Base-by-base conservation (phyloP, 23 red algal genomes). In the Agarophyton chilense region DNA sequence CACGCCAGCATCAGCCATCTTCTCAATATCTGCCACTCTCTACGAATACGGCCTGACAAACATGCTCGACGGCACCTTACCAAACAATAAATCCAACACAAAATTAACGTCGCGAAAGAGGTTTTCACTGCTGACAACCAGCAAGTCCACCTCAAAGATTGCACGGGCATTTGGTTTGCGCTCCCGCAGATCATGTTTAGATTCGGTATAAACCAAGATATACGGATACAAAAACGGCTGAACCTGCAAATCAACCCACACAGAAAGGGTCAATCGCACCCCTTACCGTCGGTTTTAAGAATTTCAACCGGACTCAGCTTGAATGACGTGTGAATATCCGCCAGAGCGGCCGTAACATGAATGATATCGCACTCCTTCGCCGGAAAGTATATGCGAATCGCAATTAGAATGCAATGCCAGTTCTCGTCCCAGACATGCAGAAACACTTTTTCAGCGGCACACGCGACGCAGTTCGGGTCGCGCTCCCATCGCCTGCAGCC, bases 31-130 rank as follows among this genome's bases (percentile, higher is more conserved):
- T 12, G 76, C 82, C 49, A 29, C 34, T 7, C 81, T 80, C 83
- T 97, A 89, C 58, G 95, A 89, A 45, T 97, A 97, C 34, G 95
- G 95, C n/a, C 95, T 89, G 38, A 97, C 89, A 51, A 89, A 97
- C 61, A 97, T 78, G 74, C 70, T 82, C 34, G 79, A 71, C 19
- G 88, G 89, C 25, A 93, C 79, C 31, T 38, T 28, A 52, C 93
- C 90, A 60, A 97, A 97, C 42, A 77, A 72, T 31, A 97, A 47
- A 42, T 65, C 81, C 32, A 57, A 84, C 57, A 97, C 95, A 97
- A 97, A 97, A 72, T 97, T 97, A 21, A 92, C 89, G 67, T 97
- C 95, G 16, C 40, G 39, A 28, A 86, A 68, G 22, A 72, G 21
- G 4, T 68, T 42, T 39, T 75, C 80, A 26, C 81, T 39, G 44